Evolutionary conservation across 1,139 yeast genomes (phyloP).

Genomic region (Suhomyces choctaworum): DNA sequence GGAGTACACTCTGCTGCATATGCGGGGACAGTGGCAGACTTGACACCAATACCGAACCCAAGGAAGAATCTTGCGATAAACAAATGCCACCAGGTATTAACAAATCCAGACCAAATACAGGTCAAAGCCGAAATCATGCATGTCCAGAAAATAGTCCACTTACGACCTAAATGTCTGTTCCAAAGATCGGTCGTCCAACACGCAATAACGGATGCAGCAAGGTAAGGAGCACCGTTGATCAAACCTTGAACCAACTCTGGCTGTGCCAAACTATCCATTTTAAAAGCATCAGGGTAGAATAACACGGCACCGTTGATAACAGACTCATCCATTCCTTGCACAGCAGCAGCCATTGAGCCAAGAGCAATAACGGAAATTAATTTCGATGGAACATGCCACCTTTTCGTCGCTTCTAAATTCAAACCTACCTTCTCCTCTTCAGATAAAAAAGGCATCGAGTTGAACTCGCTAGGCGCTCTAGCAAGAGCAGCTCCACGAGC

Average conservation of each 20-base stretch:
- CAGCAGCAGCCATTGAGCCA: conserved; percentile 86
- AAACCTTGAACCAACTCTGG: conserved; percentile 72
- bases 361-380: conserved; percentile 65
- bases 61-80: conserved; percentile 70
- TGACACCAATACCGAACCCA: conserved; percentile 81
- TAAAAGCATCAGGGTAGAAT: conserved; percentile 58
- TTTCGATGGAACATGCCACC: conserved; percentile 63
- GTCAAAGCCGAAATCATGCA: conserved; percentile 65
- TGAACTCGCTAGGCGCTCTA: conserved; percentile 59
- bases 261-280: conserved; percentile 40
- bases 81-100: conserved; percentile 72
- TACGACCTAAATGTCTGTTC: conserved; percentile 66
- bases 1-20: conserved; percentile 83
- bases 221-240: conserved; percentile 78
- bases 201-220: conserved; percentile 67
- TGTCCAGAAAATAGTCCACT: conserved; percentile 70
- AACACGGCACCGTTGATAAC: conserved; percentile 83
- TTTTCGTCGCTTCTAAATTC: conserved; percentile 58
- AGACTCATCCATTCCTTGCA: conserved; percentile 91
- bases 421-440: conserved; percentile 64
- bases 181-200: conserved; percentile 75
- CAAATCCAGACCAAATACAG: conserved; percentile 77
- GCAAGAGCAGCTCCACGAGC: conserved; percentile 78
- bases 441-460: conserved; percentile 54
- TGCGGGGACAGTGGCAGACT: conserved; percentile 81